Evolutionary conservation across 345 rosid genomes (phyloP), one percentile per base, ranked within the genome.

Genomic region (Camelina sativa): DNA sequence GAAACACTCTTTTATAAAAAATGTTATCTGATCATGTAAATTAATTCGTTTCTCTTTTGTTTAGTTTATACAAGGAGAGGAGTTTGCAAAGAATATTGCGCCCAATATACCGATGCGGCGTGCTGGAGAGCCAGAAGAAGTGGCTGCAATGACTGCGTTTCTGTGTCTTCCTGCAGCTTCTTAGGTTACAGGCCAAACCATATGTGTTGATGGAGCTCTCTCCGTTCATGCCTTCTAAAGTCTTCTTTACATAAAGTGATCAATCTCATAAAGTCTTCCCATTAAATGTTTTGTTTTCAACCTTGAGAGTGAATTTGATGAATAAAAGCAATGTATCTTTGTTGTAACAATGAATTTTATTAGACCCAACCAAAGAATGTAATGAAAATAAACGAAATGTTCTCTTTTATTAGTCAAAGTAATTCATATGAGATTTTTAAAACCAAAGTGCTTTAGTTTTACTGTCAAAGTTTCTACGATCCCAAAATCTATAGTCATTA

Each of bases 131-230:
- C 85, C 91, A 25, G 77, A 30, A 10, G 93, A 86, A 37, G 91
- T 84, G 38, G 86, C 90, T 51, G 82, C 90, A n/a, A 48, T 83
- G 73, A 13, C 62, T 3, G 53, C 62, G 9, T 52, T 62, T 52
- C 43, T 73, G 8, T 43, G 77, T 64, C 62, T 62, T 9, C 76
- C 76, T 17, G 76, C 53, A 28, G 52, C 76, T 52, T 62, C 62
- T 52, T 62, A 72, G 20, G 41, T 72, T 30, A 62, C 76, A 8
- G 91, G 91, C 53, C 93, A 88, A 84, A 83, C 85, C 64, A 83
- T 88, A 7, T 86, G 87, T 10, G 81, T 86, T 30, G 93, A 90
- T 37, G 93, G 90, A 52, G 91, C 85, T 52, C 84, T 86, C 84
- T 79, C 90, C 4, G 84, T 85, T 65, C 87, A 85, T 56, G 91